Base-by-base conservation (phyloP, 352 stramenopile genomes). In the Lagenidium giganteum region DNA sequence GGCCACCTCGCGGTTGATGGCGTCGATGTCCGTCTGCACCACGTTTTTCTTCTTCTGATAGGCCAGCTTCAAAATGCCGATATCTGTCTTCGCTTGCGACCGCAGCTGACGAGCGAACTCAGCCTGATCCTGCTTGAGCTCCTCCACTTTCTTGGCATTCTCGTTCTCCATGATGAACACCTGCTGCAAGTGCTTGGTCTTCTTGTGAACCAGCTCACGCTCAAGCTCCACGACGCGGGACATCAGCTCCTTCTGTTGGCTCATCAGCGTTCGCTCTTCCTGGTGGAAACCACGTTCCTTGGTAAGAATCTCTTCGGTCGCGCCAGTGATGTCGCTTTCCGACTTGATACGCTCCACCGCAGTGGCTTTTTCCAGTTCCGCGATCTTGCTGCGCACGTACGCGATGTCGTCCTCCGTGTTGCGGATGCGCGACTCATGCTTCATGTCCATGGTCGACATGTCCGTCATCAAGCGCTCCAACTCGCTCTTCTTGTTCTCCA, bases 191-290 rank as follows among this genome's bases (percentile, higher is more conserved):
- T 87, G 75, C n/a, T 61, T 54, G 14, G 65, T 83, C 47, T 82
- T 85, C 49, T 82, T 77, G 12, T 71, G 64, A 4, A 81, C 48
- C 6, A 85, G 42, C 26, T 78, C 50, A 8, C 65, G 64, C 46
- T 85, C 71, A 25, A 87, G 56, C 12, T 80, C 51, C 4, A 81
- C 64, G 35, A 84, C 59, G 14, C 75, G 70, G n/a, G 53, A 49
- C 49, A 85, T 62, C 30, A 83, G 31, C 23, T 81, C 67, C 26
- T 72, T 70, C 44, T 85, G 69, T 39, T 83, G 56, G 5, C 61
- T 61, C 27, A 82, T 57, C 26, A 87, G 22, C 18, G 54, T 63
- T 9, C 69, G 70, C 47, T 85, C 67, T 51, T 87, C 67, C 26
- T 72, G 31, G 38, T 81, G 60, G 37, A 83, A 79, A 9, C 39